Conservation (phyloP, 75 land plant species). For the Chamaecyparis obtusa region DNA sequence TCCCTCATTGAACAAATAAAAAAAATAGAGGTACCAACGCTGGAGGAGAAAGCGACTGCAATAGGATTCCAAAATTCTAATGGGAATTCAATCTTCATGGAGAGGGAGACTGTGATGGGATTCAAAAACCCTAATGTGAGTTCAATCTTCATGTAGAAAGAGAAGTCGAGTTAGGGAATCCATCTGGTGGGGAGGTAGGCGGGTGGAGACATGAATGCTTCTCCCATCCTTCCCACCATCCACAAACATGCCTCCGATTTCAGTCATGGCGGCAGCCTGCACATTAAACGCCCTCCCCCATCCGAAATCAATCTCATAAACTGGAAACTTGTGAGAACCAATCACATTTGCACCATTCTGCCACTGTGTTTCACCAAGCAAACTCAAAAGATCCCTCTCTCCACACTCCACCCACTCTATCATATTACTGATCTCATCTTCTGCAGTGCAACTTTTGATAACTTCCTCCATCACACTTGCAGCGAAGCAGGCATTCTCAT, state of each 20-base stretch:
- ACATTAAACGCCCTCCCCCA: conserved; percentile 9
- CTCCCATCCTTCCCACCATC: not conserved
- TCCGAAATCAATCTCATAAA: conserved; percentile 5
- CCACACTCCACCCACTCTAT: conserved; percentile 5
- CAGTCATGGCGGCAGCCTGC: not conserved
- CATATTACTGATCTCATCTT: conserved; percentile 13
- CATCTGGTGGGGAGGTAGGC: not conserved
- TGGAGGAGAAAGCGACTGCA: no score
- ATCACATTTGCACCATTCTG: not conserved
- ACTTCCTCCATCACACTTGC: not conserved
- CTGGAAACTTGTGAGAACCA: conserved; percentile 8
- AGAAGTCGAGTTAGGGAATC: not conserved
- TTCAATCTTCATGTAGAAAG: no score
- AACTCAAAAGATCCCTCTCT: not conserved
- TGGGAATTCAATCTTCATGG: no score
- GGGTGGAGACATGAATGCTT: not conserved
- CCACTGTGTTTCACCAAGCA: not conserved
- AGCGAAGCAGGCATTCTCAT: not conserved
- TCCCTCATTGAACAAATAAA: no score
- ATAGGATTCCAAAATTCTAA: no score
- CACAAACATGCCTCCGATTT: not conserved
- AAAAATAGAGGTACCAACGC: no score
- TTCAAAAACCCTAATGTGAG: no score
- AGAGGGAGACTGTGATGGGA: no score
- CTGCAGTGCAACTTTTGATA: conserved; percentile 16